Percentiles rank a stretch among this genome's conserved stretches.
Conservation (phyloP, 805 yeast genomes). For the Yarrowia alimentaria region DNA sequence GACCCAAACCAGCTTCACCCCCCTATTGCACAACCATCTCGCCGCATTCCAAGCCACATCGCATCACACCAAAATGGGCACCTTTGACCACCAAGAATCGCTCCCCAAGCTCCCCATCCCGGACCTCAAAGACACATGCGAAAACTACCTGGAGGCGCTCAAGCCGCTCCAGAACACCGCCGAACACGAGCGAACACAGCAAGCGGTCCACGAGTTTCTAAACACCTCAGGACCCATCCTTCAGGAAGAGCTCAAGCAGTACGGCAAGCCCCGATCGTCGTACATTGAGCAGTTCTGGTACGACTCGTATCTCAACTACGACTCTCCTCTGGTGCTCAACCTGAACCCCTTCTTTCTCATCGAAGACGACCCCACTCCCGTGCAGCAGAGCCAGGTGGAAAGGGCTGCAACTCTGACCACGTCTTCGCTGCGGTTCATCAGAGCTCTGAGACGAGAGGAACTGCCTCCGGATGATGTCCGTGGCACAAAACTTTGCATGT, state of each 20-base stretch:
- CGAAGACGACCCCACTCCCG: slow-evolving; percentile 86
- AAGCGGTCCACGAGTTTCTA: slow-evolving; percentile 58
- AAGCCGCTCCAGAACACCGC: slow-evolving; percentile 77
- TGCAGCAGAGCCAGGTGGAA: slow-evolving; percentile 58
- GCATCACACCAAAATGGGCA: slow-evolving; percentile 33
- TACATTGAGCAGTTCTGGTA: slow-evolving; percentile 95
- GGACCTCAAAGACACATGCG: slow-evolving; percentile 62
- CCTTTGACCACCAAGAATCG: slow-evolving; percentile 60
- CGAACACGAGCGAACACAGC: slow-evolving; percentile 61
- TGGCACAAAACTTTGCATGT: slow-evolving; percentile 74
- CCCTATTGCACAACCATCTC: not conserved
- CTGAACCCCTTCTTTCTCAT: slow-evolving; percentile 85
- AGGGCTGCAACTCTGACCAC: slow-evolving; percentile 78
- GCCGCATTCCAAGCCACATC: too few relatives aligned
- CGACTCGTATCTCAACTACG: slow-evolving; percentile 83
- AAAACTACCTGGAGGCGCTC: slow-evolving; percentile 61
- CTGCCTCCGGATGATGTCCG: slow-evolving; percentile 68
- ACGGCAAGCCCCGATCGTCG: slow-evolving; percentile 63
- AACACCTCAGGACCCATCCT: slow-evolving; percentile 54
- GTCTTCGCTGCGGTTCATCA: slow-evolving; percentile 73
- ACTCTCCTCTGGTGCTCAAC: slow-evolving; percentile 78
- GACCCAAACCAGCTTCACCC: not conserved
- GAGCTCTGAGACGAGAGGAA: slow-evolving; percentile 73
- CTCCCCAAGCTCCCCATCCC: slow-evolving; percentile 79
- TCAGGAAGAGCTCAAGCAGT: slow-evolving; percentile 63